phyloP scores from a whole-genome alignment of 148 eudicot species.

The Camellia sinensis region DNA sequence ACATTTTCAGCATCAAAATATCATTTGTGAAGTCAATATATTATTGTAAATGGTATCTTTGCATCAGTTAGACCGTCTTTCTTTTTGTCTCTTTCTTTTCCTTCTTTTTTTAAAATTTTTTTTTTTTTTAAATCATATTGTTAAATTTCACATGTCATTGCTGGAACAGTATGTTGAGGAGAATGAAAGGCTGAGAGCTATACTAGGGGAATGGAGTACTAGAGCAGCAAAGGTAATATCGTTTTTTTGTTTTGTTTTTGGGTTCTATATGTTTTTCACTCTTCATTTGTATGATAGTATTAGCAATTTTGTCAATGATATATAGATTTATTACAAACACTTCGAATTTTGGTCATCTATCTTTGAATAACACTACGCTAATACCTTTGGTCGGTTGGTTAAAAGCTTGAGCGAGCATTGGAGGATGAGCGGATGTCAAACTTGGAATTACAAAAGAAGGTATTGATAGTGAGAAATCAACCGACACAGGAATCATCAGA shows the following conservation, averaged over 20 bases:
- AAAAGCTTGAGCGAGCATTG: constrained; percentile 85
- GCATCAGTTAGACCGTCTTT: not conserved
- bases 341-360: not conserved
- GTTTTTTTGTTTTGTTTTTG: too few relatives aligned
- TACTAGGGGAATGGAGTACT: constrained; percentile 91
- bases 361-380: not conserved
- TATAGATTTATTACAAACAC: not conserved
- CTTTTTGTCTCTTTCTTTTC: not conserved
- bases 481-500: constrained; percentile 35
- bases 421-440: constrained; percentile 75
- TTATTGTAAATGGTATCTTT: not conserved
- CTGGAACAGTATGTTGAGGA: constrained; percentile 81
- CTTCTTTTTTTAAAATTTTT: not conserved
- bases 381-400: constrained; percentile 3
- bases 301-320: not conserved
- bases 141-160: constrained; percentile 2
- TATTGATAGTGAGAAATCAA: constrained; percentile 35
- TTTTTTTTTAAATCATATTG: not conserved
- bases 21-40: not conserved
- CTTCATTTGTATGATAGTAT: not conserved
- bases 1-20: not conserved
- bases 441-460: constrained; percentile 71
- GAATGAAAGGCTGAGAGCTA: constrained; percentile 94
- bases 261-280: constrained; percentile 1
- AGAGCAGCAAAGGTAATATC: constrained; percentile 81